Evolutionary conservation across 768 basidiomycete species (phyloP), one percentile per base, ranked within the genome.

Genomic region (Lactarius quietus): DNA sequence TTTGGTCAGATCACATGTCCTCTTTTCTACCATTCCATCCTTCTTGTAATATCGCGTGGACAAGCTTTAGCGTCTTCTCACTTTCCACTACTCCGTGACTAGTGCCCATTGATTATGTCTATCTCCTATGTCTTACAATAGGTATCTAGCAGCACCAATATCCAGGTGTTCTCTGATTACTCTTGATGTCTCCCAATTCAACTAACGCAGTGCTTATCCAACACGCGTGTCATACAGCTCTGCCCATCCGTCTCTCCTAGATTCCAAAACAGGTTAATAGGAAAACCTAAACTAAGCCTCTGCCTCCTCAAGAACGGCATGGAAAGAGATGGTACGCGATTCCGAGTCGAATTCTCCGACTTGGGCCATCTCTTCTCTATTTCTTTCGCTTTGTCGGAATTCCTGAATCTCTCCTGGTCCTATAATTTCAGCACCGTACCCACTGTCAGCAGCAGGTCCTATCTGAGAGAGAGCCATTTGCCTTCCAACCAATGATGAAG

Each of bases 401-500:
- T 41, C 36, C 12, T 17, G 26, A 31, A 6, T 3, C 1, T 17
- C 26, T 55, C 55, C 39, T 61, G 33, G 35, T 39, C 59, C 41
- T 60, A 38, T 10, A 59, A n/a, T 36, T 5, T 6, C 28, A n/a
- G n/a, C 33, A 33, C 28, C 35, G 12, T 65, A 41, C 14, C 20
- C 31, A 26, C n/a, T 28, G 14, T 61, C 28, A 31, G 28, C 31
- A 52, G 20, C 20, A 31, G n/a, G 15, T 36, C 55, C 45, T 45
- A 12, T 33, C 33, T 8, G 55, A 33, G 28, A 53, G 29, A 33
- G 9, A 23, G 39, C 15, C 10, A 31, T 28, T 17, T 51, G 57
- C 62, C 55, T 63, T 17, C 58, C 63, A 64, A 23, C 52, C 26
- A 17, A 65, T 0, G 39, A 61, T 20, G 43, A 48, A 17, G 39